Conservation (phyloP, 2,329 filamentous ascomycete species). For the Monosporascus sp. region DNA sequence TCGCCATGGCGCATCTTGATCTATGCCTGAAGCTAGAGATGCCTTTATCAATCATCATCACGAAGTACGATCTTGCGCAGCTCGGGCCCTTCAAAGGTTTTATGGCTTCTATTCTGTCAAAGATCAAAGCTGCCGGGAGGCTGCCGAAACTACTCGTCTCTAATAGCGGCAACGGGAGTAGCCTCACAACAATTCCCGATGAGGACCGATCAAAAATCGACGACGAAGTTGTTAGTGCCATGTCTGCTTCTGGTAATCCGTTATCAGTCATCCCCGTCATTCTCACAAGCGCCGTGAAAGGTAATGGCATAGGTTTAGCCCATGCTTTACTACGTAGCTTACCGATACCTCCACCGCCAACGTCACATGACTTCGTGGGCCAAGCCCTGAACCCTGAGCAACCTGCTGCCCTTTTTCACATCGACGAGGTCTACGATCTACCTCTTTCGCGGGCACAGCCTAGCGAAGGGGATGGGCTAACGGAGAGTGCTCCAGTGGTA, state of each 20-base stretch:
- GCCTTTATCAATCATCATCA: constrained; percentile 77
- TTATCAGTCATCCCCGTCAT: constrained; percentile 70
- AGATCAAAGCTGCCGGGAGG: constrained; percentile 69
- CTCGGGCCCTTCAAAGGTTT: constrained; percentile 64
- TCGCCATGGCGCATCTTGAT: constrained; percentile 75
- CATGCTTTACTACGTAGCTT: constrained; percentile 76
- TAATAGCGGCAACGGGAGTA: constrained; percentile 40
- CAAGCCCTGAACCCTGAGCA: constrained; percentile 52
- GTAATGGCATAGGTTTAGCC: constrained; percentile 71
- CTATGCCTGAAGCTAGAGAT: constrained; percentile 76
- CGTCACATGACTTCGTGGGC: constrained; percentile 49
- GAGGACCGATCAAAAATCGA: constrained; percentile 54
- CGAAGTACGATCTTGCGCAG: constrained; percentile 83
- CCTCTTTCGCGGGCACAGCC: constrained; percentile 54
- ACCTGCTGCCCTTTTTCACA: constrained; percentile 68
- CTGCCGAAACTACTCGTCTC: constrained; percentile 67
- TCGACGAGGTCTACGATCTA: constrained; percentile 84
- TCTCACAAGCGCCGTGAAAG: constrained; percentile 80
- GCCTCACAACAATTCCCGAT: constrained; percentile 51
- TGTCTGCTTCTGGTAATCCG: constrained; percentile 37
- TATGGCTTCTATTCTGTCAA: constrained; percentile 67
- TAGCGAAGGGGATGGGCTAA: constrained; percentile 17
- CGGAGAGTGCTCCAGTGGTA: constrained; percentile 52
- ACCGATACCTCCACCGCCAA: constrained; percentile 58
- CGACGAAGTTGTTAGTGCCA: constrained; percentile 42